A percentile compares a stretch with the other conserved stretches of the same genome.
phyloP scores from a whole-genome alignment of 202 grass and related monocot genomes.

The Eragrostis tef region DNA sequence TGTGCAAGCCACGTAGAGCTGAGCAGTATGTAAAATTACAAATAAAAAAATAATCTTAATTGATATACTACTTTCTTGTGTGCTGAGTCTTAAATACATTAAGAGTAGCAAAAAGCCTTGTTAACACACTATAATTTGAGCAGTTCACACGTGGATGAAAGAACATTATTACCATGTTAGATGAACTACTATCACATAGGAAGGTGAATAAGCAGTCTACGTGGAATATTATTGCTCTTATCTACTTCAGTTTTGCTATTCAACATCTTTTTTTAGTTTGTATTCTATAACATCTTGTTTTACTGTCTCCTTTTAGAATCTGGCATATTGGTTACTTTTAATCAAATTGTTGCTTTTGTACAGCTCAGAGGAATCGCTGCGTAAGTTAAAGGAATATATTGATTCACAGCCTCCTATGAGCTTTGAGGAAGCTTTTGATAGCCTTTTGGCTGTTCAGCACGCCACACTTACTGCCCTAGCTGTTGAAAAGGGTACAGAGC shows the following conservation, averaged over 20 bases:
- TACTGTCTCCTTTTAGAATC: not conserved
- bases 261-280: not conserved
- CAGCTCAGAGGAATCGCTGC: not conserved
- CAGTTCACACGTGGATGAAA: not conserved
- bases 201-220: not conserved
- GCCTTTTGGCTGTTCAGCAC: not conserved
- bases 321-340: not conserved
- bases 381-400: not conserved
- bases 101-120: not conserved
- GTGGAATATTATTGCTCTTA: not conserved
- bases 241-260: not conserved
- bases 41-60: not conserved
- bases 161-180: not conserved
- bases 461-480: not conserved
- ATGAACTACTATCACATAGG: not conserved
- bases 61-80: not conserved
- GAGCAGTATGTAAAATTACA: not conserved
- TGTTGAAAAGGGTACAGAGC: not conserved
- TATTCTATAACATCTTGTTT: not conserved
- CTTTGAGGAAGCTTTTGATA: not conserved
- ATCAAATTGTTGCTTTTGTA: conserved; percentile 3
- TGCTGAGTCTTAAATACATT: not conserved
- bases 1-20: not conserved
- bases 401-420: not conserved
- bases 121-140: not conserved